A percentile compares a stretch with the other conserved stretches of the same genome.
phyloP scores from a whole-genome alignment of 257 asterid species.

The Jacaranda mimosifolia region DNA sequence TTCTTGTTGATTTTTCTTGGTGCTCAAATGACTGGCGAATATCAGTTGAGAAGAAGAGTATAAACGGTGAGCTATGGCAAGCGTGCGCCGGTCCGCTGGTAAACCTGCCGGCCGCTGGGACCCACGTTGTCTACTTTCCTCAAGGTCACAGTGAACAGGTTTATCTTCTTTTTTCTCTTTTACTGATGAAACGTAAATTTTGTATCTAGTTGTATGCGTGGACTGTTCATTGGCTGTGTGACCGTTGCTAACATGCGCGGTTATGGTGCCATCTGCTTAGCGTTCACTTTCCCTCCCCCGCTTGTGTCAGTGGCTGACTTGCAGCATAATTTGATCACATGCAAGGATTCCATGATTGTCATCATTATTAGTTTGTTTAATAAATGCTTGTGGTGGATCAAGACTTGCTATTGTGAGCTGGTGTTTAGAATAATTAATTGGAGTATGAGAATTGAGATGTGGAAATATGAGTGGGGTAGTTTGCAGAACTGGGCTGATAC shows the following conservation, averaged over 20 bases:
- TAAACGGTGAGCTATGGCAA: slow-evolving; percentile 90
- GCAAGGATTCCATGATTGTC: slow-evolving; percentile 50
- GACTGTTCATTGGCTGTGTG: neutral
- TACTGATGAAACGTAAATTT: neutral
- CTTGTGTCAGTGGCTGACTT: slow-evolving; percentile 39
- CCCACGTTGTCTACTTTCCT: slow-evolving; percentile 95
- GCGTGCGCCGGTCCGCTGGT: slow-evolving; percentile 97
- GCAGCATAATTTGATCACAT: slow-evolving; percentile 46
- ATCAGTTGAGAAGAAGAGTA: slow-evolving; percentile 78
- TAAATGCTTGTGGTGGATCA: slow-evolving; percentile 22
- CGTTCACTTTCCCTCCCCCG: slow-evolving; percentile 16
- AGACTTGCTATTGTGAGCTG: slow-evolving; percentile 54
- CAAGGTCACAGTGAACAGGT: slow-evolving; percentile 99
- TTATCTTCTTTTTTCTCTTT: neutral
- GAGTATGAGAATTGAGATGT: slow-evolving; percentile 31
- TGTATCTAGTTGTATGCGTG: neutral
- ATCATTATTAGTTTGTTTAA: slow-evolving; percentile 12
- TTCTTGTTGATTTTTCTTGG: neutral
- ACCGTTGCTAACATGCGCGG: slow-evolving; percentile 57
- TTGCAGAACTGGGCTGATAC: slow-evolving; percentile 25
- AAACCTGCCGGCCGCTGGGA: slow-evolving; percentile 92
- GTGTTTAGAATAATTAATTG: slow-evolving; percentile 43
- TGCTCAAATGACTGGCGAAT: slow-evolving; percentile 29
- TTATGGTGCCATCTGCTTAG: slow-evolving; percentile 38
- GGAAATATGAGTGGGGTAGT: slow-evolving; percentile 28